phyloP scores from a whole-genome alignment of 352 stramenopile genomes.

The Globisporangium parvum region DNA sequence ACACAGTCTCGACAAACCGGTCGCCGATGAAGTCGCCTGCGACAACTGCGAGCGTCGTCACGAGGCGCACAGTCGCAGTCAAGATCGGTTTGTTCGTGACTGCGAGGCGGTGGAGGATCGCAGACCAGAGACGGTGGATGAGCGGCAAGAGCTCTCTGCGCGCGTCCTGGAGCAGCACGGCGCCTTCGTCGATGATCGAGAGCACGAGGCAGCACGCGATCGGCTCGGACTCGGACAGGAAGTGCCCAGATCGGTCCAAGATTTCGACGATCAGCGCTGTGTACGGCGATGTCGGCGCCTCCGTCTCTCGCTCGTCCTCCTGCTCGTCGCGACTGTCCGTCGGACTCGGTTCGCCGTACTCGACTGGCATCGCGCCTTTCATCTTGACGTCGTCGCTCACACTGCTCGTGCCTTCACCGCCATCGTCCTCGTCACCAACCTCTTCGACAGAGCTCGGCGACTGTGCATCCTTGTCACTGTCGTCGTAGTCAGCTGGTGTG shows the following conservation, averaged over 20 bases:
- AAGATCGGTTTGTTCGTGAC: conserved; percentile 61
- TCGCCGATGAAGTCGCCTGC: conserved; percentile 78
- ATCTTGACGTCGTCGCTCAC: conserved; percentile 17
- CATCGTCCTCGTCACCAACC: conserved; percentile 6
- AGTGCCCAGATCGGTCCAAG: conserved; percentile 70
- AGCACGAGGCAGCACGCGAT: conserved; percentile 70
- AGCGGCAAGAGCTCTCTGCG: conserved; percentile 62
- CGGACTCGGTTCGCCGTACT: conserved; percentile 36
- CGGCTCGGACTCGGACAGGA: conserved; percentile 59
- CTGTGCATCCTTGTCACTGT: conserved; percentile 1
- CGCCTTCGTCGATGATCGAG: conserved; percentile 57
- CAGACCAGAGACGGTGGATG: conserved; percentile 69
- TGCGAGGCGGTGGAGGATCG: conserved; percentile 51
- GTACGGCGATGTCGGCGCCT: conserved; percentile 22
- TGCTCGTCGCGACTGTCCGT: conserved; percentile 19
- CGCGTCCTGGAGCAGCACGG: conserved; percentile 36
- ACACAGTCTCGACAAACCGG: conserved; percentile 75
- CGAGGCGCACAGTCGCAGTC: conserved; percentile 38
- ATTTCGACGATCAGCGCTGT: conserved; percentile 62
- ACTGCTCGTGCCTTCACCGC: background rate
- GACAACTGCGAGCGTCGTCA: conserved; percentile 43
- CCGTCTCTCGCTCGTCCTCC: conserved; percentile 17
- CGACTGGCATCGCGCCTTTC: conserved; percentile 67
- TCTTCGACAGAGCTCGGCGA: conserved; percentile 7
- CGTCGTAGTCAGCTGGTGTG: conserved; percentile 20